Evolutionary conservation across 352 stramenopile species (phyloP), one percentile per base, ranked within the genome.

Genomic region (Pythium scleroteichum): DNA sequence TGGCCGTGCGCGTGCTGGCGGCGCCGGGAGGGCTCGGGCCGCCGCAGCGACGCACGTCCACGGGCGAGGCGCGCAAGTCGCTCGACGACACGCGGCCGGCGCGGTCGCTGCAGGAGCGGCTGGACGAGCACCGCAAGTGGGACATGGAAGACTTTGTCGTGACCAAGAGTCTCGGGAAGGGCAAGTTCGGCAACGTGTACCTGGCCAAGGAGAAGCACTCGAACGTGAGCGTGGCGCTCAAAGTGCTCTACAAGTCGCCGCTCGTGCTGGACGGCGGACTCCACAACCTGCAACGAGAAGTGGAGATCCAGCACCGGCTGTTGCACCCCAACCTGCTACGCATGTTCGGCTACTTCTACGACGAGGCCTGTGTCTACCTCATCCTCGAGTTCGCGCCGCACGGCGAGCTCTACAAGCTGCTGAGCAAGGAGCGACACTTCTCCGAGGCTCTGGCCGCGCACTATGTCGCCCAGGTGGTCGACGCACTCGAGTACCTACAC

Each of bases 141-240:
- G 72, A 81, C 52, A 76, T 93, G 67, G 75, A 90, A 14, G 84
- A 95, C 50, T 95, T 93, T 44, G 60, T 71, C 6, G 80, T 92
- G 41, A 90, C 79, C 17, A 90, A 87, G 58, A 92, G 82, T 29
- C 59, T 95, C 13, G 86, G 86, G 10, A 87, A 92, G 66, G 86
- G 86, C 47, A 95, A 95, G 61, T 95, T 93, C 45, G 86, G 86
- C 19, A 92, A 94, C 46, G 83, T 95, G 2, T 95, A 95, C 53
- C 54, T 93, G 23, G 84, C 86, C 8, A 87, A 86, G 46, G 80
- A 92, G 41, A 88, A 85, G 41, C 68, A 65, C 42, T 80, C 76
- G 6, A 82, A 83, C 51, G 62, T 80, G 20, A 88, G 72, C 42
- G 82, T 94, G 14, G 86, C 86, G 26, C 71, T 95, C 2, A 95